A percentile compares a stretch with the other conserved stretches of the same genome.
phyloP scores from a whole-genome alignment of 2,329 filamentous ascomycete species.

The Leptographium flavum region DNA sequence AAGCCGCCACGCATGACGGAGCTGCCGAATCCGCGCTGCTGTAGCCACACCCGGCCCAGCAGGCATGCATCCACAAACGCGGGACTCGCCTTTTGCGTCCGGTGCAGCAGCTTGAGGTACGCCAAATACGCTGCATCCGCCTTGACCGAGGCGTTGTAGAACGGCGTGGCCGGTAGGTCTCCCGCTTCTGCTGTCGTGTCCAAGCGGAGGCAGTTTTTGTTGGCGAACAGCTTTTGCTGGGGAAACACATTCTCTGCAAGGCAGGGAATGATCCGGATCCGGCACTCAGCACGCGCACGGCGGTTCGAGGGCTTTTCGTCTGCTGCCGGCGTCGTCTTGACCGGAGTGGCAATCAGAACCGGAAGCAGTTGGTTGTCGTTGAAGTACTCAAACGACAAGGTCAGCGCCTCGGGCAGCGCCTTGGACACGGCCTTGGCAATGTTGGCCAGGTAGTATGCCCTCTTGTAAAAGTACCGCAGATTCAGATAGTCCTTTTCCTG shows the following conservation, averaged over 20 bases:
- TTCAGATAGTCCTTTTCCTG: slow-evolving; percentile 93
- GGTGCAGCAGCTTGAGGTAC: slow-evolving; percentile 64
- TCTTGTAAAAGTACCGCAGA: slow-evolving; percentile 86
- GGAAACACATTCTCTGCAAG: slow-evolving; percentile 57
- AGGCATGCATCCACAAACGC: slow-evolving; percentile 74
- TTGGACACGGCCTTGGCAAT: slow-evolving; percentile 54
- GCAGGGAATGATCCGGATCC: slow-evolving; percentile 51
- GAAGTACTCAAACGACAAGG: slow-evolving; percentile 48
- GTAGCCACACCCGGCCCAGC: slow-evolving; percentile 77
- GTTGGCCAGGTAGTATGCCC: slow-evolving; percentile 80
- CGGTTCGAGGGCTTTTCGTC: slow-evolving; percentile 12
- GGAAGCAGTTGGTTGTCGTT: slow-evolving; percentile 68
- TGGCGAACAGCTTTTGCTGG: slow-evolving; percentile 53
- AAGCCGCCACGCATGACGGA: slow-evolving; percentile 67
- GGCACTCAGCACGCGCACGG: slow-evolving; percentile 42
- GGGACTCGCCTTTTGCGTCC: slow-evolving; percentile 52
- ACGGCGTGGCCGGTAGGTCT: slow-evolving; percentile 46
- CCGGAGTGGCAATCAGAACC: slow-evolving; percentile 29
- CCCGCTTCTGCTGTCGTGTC: slow-evolving; percentile 30
- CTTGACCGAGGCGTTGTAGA: slow-evolving; percentile 78
- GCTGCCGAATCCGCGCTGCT: slow-evolving; percentile 68
- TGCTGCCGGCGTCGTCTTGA: slow-evolving; percentile 13
- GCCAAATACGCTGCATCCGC: slow-evolving; percentile 59
- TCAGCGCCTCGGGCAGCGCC: slow-evolving; percentile 35
- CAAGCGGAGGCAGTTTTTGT: slow-evolving; percentile 54